phyloP scores from a whole-genome alignment of 257 asterid genomes.

The Solanum neorickii region DNA sequence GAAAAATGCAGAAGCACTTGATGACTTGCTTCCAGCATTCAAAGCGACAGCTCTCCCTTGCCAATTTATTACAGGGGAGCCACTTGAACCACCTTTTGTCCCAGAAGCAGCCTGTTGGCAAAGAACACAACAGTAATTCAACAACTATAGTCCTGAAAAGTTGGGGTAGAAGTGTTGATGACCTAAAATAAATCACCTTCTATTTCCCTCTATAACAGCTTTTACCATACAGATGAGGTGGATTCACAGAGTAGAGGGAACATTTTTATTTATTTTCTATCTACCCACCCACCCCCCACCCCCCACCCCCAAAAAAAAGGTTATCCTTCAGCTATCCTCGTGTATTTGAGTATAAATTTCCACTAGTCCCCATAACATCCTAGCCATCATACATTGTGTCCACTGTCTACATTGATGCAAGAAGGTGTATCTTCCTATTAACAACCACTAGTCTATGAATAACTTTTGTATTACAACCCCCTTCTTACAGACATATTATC shows the following conservation, averaged over 20 bases:
- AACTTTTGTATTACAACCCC: background rate
- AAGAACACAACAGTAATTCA: background rate
- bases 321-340: background rate
- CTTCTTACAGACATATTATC: background rate
- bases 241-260: background rate
- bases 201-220: background rate
- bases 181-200: background rate
- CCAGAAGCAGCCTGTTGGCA: conserved; percentile 92
- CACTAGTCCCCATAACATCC: background rate
- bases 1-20: conserved; percentile 97
- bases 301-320: background rate
- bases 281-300: background rate
- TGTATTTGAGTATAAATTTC: background rate
- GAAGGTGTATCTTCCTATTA: background rate
- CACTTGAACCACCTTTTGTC: conserved; percentile 99
- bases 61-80: conserved; percentile 99
- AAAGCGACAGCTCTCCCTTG: conserved; percentile 98
- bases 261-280: background rate
- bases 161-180: background rate
- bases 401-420: background rate
- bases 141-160: background rate
- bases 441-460: background rate
- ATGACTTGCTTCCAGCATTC: conserved; percentile 99
- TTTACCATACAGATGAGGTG: background rate
- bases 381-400: background rate